These are phyloP conservation scores for Trichoderma semiorbis DNA, from an alignment of 2,329 filamentous ascomycete species.

Conservation along the genomic window DNA sequence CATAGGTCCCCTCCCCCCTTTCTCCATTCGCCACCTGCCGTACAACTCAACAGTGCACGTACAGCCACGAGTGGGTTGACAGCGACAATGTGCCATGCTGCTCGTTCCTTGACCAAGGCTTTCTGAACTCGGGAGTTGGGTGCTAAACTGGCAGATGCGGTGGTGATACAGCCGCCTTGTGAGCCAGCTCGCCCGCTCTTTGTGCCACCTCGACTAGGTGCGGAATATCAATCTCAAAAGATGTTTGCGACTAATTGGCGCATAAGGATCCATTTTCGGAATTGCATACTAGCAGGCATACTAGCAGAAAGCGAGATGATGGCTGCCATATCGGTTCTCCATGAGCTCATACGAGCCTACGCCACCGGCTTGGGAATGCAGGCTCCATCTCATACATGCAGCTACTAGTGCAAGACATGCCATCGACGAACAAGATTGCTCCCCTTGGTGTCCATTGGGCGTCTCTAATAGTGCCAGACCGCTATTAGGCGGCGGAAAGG, in stretches of 20 bases:
- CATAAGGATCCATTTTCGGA: background rate
- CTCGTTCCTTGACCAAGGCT: background rate
- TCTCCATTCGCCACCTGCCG: background rate
- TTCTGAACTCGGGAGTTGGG: background rate
- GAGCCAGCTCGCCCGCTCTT: background rate
- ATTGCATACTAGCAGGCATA: background rate
- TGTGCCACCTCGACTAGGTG: background rate
- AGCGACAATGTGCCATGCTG: background rate
- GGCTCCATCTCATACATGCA: constrained; percentile 8
- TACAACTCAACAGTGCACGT: background rate
- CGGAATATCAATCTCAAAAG: background rate
- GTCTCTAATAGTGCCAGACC: background rate
- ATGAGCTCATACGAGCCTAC: background rate
- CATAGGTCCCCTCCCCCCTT: background rate
- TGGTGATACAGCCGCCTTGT: background rate
- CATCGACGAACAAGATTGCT: background rate
- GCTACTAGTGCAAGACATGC: background rate
- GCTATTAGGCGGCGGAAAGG: background rate
- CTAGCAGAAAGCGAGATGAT: background rate
- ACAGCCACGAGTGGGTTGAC: background rate
- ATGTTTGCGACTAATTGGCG: background rate
- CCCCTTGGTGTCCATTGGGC: background rate
- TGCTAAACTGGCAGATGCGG: background rate
- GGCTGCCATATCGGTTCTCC: background rate
- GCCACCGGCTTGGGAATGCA: background rate